Conservation (phyloP, 2,329 filamentous ascomycete species). For the Ceratocystis eucalypticola region DNA sequence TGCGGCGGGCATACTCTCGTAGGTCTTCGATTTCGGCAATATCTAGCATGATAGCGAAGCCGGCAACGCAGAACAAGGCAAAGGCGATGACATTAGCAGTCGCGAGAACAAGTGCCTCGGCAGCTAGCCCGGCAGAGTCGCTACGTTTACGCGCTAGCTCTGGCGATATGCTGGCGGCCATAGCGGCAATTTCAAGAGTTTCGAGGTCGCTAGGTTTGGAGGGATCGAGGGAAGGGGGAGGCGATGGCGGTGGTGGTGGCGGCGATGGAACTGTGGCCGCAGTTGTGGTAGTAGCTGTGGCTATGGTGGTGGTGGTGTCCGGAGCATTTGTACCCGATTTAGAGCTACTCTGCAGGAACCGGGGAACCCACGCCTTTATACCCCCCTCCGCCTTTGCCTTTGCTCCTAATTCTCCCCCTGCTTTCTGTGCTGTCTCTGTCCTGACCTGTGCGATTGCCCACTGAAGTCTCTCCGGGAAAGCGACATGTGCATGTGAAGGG, state of each 20-base stretch:
- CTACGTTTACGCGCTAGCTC: constrained; percentile 26
- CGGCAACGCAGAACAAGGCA: constrained; percentile 61
- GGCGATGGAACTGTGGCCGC: background rate
- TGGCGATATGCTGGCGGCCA: constrained; percentile 20
- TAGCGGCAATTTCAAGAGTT: constrained; percentile 25
- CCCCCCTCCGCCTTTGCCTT: background rate
- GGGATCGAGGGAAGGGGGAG: constrained; percentile 16
- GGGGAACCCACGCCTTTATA: background rate
- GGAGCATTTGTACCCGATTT: background rate
- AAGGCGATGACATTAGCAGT: constrained; percentile 74
- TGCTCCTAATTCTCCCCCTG: background rate
- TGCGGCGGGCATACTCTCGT: constrained; percentile 35
- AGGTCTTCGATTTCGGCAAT: constrained; percentile 57
- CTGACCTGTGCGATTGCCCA: background rate
- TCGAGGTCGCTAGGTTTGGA: constrained; percentile 22
- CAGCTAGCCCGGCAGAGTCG: constrained; percentile 57
- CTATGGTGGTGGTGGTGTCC: background rate
- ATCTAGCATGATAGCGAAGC: constrained; percentile 62
- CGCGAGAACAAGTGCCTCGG: constrained; percentile 72
- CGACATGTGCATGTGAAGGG: constrained; percentile 38
- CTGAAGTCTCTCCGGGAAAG: constrained; percentile 26
- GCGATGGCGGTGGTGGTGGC: constrained; percentile 1
- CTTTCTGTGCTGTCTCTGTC: background rate
- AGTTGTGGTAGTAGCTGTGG: background rate
- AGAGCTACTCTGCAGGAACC: background rate